A percentile compares a stretch with the other conserved stretches of the same genome.
These are phyloP conservation scores for Neonectria faginata DNA, from an alignment of 2,329 filamentous ascomycete species.

Conservation along the genomic window DNA sequence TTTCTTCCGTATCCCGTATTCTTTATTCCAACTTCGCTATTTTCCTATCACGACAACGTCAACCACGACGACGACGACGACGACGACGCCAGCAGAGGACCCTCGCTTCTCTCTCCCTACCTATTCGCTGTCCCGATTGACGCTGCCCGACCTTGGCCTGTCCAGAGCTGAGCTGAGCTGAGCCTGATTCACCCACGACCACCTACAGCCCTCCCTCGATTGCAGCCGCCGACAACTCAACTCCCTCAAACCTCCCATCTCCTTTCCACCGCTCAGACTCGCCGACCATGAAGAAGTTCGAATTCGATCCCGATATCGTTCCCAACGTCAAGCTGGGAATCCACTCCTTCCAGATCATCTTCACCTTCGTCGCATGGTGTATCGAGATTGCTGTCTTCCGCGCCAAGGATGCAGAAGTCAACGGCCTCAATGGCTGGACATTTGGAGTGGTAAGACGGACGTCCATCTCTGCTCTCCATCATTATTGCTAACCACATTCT, in stretches of 20 bases:
- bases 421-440: constrained; percentile 71
- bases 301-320: constrained; percentile 66
- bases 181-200: constrained; percentile 19
- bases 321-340: constrained; percentile 68
- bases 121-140: neutral
- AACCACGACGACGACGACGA: neutral
- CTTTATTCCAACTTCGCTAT: constrained; percentile 2
- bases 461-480: neutral
- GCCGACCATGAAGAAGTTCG: constrained; percentile 58
- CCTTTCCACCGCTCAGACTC: neutral
- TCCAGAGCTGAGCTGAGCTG: constrained; percentile 13
- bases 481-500: neutral
- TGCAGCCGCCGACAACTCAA: constrained; percentile 3
- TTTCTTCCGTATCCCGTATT: neutral
- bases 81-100: neutral
- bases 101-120: neutral
- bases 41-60: constrained; percentile 14
- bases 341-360: constrained; percentile 66
- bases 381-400: constrained; percentile 71
- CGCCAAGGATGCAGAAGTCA: constrained; percentile 60
- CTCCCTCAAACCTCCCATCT: constrained; percentile 1
- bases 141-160: constrained; percentile 12
- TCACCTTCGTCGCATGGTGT: constrained; percentile 68
- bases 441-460: constrained; percentile 68
- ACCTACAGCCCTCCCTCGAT: constrained; percentile 13